Evolutionary conservation across 2,329 filamentous ascomycete species (phyloP).

Genomic region (Trichoderma sp.): DNA sequence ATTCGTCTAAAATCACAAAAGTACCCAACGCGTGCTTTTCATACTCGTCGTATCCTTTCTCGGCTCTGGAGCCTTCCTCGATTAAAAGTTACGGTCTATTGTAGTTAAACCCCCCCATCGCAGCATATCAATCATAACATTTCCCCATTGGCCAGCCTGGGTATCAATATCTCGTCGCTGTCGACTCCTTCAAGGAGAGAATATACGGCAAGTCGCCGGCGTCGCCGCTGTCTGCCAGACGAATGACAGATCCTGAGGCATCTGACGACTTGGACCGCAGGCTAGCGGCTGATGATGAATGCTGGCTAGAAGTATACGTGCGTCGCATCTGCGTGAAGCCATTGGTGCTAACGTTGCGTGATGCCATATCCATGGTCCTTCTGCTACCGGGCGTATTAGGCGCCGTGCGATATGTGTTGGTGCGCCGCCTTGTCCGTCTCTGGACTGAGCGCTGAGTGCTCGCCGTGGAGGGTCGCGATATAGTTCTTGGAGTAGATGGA

Average conservation of each 20-base stretch:
- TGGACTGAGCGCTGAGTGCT: constrained; percentile 34
- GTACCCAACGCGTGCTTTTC: neutral
- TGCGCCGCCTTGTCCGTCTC: constrained; percentile 41
- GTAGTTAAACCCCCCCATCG: neutral
- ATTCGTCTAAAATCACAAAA: neutral
- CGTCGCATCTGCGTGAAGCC: constrained; percentile 44
- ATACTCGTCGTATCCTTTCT: neutral
- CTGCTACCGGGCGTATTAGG: constrained; percentile 52
- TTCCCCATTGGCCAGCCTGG: neutral
- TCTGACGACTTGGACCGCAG: constrained; percentile 38
- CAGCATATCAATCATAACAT: neutral
- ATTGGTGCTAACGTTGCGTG: constrained; percentile 34
- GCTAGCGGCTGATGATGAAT: constrained; percentile 42
- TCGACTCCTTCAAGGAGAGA: constrained; percentile 34
- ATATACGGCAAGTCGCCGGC: constrained; percentile 36
- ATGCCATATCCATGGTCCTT: constrained; percentile 33
- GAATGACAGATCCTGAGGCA: constrained; percentile 45
- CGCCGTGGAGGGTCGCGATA: constrained; percentile 28
- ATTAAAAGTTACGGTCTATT: neutral
- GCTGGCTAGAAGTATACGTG: constrained; percentile 38
- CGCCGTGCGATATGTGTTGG: constrained; percentile 48
- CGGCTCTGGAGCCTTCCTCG: neutral
- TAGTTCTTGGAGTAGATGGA: constrained; percentile 39
- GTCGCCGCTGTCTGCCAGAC: constrained; percentile 42
- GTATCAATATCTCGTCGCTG: constrained; percentile 26